Base-by-base conservation (phyloP, 768 basidiomycete species). In the Auriscalpium microsporum region DNA sequence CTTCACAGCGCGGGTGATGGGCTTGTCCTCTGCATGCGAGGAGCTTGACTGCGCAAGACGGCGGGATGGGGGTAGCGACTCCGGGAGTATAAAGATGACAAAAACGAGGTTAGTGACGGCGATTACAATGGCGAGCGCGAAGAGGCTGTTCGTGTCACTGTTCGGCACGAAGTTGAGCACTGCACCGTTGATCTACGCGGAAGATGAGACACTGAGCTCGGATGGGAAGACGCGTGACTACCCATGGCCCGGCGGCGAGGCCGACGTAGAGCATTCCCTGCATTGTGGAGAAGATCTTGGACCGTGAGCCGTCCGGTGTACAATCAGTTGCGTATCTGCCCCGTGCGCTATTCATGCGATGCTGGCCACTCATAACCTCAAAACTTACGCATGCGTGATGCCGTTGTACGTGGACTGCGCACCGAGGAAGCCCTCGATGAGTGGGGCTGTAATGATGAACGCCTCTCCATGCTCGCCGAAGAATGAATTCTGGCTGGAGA, bases 251-350 rank as follows among this genome's bases (percentile, higher is more conserved):
- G 8, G 53, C 49, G 28, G 61, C 58, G 46, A 62, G 53, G 33
- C 61, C 61, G n/a, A 62, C 60, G 34, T 62, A 60, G 23, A 62
- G 53, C 58, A 62, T 62, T 8, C 58, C 61, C 35, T 62, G 61
- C 49, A 62, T 55, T 2, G 54, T 62, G 8, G 59, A 52, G 45
- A 62, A 62, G 8, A 62, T 62, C 53, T 59, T 56, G 19, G 61
- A 52, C 37, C 61, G 61, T 8, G 61, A 62, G 21, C 58, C 61
- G 48, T 60, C 61, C 13, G 56, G 50, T 23, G 61, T 57, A 37
- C 61, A 62, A 42, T 62, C 61, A 33, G 61, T 57, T 13, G 54
- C 59, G 42, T 62, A 62, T 23, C 61, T 62, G 52, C 34, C 28
- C 28, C 28, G 17, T 34, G 40, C 49, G 16, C 36, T 19, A 13